Percentiles rank a stretch among this genome's conserved stretches.
Conservation (phyloP, 106 monocot species). For the Narthecium ossifragum region DNA sequence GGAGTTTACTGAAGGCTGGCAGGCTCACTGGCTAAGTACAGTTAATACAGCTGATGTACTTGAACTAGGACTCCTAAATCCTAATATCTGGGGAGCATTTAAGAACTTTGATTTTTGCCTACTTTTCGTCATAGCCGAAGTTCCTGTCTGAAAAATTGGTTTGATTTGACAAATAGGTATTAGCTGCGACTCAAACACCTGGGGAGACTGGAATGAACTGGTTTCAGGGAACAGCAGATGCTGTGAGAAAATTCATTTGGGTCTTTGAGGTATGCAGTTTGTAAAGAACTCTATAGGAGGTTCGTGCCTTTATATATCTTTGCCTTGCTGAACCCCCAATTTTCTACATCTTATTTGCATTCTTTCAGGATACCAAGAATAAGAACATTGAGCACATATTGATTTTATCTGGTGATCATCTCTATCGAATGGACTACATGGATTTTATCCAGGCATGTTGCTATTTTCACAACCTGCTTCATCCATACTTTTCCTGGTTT, state of each 20-base stretch:
- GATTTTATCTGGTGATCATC: constrained; percentile 81
- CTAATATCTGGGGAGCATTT: too few relatives aligned
- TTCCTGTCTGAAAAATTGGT: too few relatives aligned
- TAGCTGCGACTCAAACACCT: constrained; percentile 90
- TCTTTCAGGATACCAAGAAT: constrained; percentile 55
- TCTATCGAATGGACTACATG: constrained; percentile 96
- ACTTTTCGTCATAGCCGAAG: too few relatives aligned
- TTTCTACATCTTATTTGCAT: constrained; percentile 7
- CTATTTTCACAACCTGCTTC: background rate
- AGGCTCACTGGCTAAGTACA: too few relatives aligned
- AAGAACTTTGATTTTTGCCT: too few relatives aligned
- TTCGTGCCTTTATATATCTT: background rate
- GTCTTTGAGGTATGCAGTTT: constrained; percentile 65
- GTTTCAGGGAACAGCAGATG: constrained; percentile 97
- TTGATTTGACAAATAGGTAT: constrained; percentile 35
- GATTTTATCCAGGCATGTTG: constrained; percentile 70
- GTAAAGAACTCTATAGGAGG: background rate
- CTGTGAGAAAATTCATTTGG: constrained; percentile 94
- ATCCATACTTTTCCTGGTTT: background rate
- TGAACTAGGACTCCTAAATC: too few relatives aligned
- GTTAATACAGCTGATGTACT: too few relatives aligned
- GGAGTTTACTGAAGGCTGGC: too few relatives aligned
- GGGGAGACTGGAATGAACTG: constrained; percentile 90
- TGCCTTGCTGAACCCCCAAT: too few relatives aligned
- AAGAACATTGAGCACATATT: constrained; percentile 77